Percentiles rank a stretch among this genome's conserved stretches.
Evolutionary conservation across 2,329 filamentous ascomycete species (phyloP).

Genomic region (Diaporthe capsici): DNA sequence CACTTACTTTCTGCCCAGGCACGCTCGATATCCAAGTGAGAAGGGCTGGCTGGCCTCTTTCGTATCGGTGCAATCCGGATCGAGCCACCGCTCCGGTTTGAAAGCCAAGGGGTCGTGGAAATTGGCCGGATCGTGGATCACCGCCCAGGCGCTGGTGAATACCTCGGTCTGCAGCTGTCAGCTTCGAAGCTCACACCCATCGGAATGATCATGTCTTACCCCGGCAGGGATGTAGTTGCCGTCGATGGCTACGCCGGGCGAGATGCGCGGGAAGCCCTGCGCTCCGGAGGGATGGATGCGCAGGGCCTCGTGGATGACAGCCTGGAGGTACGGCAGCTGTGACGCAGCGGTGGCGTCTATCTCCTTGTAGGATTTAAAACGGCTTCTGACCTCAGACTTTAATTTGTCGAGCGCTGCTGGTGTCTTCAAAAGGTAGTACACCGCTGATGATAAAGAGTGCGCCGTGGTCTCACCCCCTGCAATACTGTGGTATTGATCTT

Average conservation of each 20-base stretch:
- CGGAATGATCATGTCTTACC: not conserved
- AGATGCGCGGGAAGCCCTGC: not conserved
- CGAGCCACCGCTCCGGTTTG: constrained; percentile 30
- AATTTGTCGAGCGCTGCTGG: not conserved
- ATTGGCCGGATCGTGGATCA: not conserved
- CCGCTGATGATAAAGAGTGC: not conserved
- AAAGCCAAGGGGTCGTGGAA: constrained; percentile 7
- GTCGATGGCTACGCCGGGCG: not conserved
- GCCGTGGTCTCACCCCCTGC: constrained; percentile 19
- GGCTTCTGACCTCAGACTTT: not conserved
- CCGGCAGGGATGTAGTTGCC: not conserved
- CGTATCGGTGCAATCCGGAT: constrained; percentile 7
- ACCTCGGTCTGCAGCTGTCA: constrained; percentile 13
- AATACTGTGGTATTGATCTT: not conserved
- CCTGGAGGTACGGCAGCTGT: constrained; percentile 37
- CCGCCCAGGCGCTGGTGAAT: constrained; percentile 4
- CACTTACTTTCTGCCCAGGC: constrained; percentile 3
- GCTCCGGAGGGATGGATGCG: constrained; percentile 43
- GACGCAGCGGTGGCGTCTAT: not conserved
- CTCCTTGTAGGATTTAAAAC: not conserved
- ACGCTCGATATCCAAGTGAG: constrained; percentile 5
- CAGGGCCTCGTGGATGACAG: constrained; percentile 44
- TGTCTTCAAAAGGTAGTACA: constrained; percentile 2
- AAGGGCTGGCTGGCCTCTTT: constrained; percentile 21
- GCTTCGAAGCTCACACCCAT: not conserved